Evolutionary conservation across 2,329 filamentous ascomycete species (phyloP).

Genomic region (Lachnellula cervina): DNA sequence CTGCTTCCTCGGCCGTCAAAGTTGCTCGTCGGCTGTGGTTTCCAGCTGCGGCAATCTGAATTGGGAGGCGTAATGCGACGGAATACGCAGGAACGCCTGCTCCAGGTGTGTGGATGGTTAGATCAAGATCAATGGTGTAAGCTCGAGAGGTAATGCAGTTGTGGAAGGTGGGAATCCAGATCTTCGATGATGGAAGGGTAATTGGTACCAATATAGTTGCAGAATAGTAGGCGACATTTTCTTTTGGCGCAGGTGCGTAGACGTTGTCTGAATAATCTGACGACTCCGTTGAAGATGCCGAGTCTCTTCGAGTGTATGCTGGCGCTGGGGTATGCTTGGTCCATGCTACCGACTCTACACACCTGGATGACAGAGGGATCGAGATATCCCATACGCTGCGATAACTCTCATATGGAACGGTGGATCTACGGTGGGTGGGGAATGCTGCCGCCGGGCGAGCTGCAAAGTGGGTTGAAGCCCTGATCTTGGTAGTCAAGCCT

Average conservation of each 20-base stretch:
- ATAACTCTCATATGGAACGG: constrained; percentile 19
- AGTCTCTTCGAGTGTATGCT: constrained; percentile 21
- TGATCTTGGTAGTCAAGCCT: constrained; percentile 29
- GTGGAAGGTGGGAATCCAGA: constrained; percentile 66
- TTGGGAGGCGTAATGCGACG: constrained; percentile 23
- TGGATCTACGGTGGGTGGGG: constrained; percentile 16
- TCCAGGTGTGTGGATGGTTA: constrained; percentile 49
- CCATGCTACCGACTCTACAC: constrained; percentile 30
- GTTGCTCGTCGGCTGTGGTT: constrained; percentile 9
- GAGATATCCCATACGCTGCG: constrained; percentile 24
- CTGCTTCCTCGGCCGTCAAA: constrained; percentile 18
- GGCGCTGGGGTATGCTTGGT: constrained; percentile 21
- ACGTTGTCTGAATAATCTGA: constrained; percentile 21
- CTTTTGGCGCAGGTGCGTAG: constrained; percentile 2
- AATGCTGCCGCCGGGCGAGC: constrained; percentile 18
- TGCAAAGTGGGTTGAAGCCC: constrained; percentile 25
- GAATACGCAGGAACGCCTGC: constrained; percentile 35
- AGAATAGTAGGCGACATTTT: constrained; percentile 43
- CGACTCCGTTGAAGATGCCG: constrained; percentile 25
- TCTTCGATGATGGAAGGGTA: constrained; percentile 53
- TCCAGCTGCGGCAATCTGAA: constrained; percentile 28
- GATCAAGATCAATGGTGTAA: constrained; percentile 55
- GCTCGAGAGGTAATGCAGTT: constrained; percentile 60
- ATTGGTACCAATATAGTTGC: constrained; percentile 60
- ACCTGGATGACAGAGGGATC: constrained; percentile 27